phyloP scores from a whole-genome alignment of 495 filamentous ascomycete genomes.

The Xylaria scruposa region DNA sequence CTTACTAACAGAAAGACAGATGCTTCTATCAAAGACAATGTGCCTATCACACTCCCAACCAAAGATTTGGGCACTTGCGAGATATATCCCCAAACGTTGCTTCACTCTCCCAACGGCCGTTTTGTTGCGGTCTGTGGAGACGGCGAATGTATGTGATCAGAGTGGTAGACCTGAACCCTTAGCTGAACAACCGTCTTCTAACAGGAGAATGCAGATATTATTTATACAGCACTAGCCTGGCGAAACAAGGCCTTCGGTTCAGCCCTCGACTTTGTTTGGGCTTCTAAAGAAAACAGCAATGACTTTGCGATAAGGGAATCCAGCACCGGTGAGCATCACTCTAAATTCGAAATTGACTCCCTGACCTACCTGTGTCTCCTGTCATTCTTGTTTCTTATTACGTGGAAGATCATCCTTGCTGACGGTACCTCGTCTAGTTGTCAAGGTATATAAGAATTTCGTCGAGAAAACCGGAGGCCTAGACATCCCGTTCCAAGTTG shows the following conservation, averaged over 20 bases:
- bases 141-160: conserved; percentile 64
- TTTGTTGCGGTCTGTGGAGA: conserved; percentile 98
- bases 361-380: too few relatives aligned
- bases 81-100: conserved; percentile 91
- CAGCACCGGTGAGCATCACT: conserved; percentile 63
- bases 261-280: conserved; percentile 96
- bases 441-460: conserved; percentile 98
- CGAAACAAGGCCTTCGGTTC: conserved; percentile 97
- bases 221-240: conserved; percentile 97
- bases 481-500: conserved; percentile 95
- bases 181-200: not conserved
- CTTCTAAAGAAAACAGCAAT: conserved; percentile 95
- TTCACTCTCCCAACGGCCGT: conserved; percentile 95
- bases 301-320: conserved; percentile 98
- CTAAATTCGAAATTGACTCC: not conserved
- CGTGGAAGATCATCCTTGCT: not conserved
- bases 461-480: conserved; percentile 88
- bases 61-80: conserved; percentile 97
- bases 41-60: conserved; percentile 81
- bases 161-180: not conserved
- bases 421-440: conserved; percentile 38
- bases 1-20: conserved; percentile 53
- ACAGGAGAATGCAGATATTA: conserved; percentile 64
- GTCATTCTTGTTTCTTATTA: not conserved
- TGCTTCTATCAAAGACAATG: conserved; percentile 81